Base-by-base conservation (phyloP, 2,329 filamentous ascomycete species). In the Nemania sp. region DNA sequence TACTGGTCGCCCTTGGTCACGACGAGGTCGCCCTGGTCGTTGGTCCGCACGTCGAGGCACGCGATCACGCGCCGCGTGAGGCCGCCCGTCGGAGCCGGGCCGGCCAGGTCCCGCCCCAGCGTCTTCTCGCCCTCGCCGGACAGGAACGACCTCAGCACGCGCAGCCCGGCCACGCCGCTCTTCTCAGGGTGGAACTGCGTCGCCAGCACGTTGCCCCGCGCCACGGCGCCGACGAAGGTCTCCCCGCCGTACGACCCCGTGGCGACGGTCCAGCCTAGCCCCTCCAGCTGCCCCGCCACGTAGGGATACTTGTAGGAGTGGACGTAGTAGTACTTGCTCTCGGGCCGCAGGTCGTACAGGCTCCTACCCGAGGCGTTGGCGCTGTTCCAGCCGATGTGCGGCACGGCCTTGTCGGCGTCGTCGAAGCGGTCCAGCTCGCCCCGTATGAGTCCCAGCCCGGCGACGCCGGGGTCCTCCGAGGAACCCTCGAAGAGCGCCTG, bases 1-100 rank as follows among this genome's bases (percentile, higher is more conserved):
- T 99, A 99, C 76, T 98, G 94, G 77, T 99, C 95, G 59, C 95
- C 95, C 77, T 99, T 99, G 13, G 95, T 99, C 39, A 99, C 95
- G 0, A 99, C 95, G 10, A 99, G 82, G 76, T 99, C 95, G 35
- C 95, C 95, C 62, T 90, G 83, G 75, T 99, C 95, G 75, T 99
- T 99, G 54, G 93, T 87, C 45, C 95, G 90, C 52, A 99, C 95
- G 73, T 99, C 95, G 29, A 99, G 87, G 73, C 95, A 99, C 29
- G 95, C 95, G 73, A 99, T 98, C 52, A 99, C 87, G 66, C 95
- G 87, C 61, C 92, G 84, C n/a, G 95, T 99, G 52, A 99, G 81
- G 17, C 92, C 93, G 67, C 92, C 87, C 59, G 73, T 71, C 18
- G 69, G 71, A 37, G 71, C 68, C 10, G 69, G 64, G 3, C 69